Percentiles rank a stretch among this genome's conserved stretches.
Evolutionary conservation across 495 filamentous ascomycete species (phyloP).

Genomic region (Tuber calosporum): DNA sequence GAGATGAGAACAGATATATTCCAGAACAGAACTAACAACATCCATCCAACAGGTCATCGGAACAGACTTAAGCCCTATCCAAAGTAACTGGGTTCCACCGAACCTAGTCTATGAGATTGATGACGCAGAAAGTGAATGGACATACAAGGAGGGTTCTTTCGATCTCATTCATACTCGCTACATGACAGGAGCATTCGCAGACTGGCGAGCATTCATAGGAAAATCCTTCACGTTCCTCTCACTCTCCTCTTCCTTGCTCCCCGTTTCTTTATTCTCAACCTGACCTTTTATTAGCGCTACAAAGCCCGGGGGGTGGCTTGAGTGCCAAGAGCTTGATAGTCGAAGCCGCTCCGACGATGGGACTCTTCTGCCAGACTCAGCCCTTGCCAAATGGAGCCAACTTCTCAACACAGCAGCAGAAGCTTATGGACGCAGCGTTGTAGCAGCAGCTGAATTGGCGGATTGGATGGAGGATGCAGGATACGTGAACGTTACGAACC

Average conservation of each 20-base stretch:
- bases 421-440: conserved; percentile 13
- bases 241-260: not conserved
- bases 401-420: conserved; percentile 18
- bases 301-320: conserved; percentile 30
- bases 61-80: not conserved
- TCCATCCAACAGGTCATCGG: conserved; percentile 23
- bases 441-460: conserved; percentile 17
- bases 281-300: conserved; percentile 11
- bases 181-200: conserved; percentile 38
- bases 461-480: conserved; percentile 22
- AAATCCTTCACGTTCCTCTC: conserved; percentile 11
- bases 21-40: conserved; percentile 34
- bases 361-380: conserved; percentile 12
- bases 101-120: conserved; percentile 47
- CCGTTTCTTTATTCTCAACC: not conserved
- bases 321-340: conserved; percentile 30
- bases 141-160: conserved; percentile 41
- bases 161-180: conserved; percentile 46
- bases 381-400: conserved; percentile 7
- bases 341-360: conserved; percentile 20
- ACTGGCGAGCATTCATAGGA: conserved; percentile 38
- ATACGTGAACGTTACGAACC: conserved; percentile 20
- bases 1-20: not conserved
- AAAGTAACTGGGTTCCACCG: conserved; percentile 36
- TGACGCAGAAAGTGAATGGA: conserved; percentile 46